Evolutionary conservation across 352 stramenopile genomes (phyloP), one percentile per base, ranked within the genome.

Genomic region (Globisporangium sylvaticum): DNA sequence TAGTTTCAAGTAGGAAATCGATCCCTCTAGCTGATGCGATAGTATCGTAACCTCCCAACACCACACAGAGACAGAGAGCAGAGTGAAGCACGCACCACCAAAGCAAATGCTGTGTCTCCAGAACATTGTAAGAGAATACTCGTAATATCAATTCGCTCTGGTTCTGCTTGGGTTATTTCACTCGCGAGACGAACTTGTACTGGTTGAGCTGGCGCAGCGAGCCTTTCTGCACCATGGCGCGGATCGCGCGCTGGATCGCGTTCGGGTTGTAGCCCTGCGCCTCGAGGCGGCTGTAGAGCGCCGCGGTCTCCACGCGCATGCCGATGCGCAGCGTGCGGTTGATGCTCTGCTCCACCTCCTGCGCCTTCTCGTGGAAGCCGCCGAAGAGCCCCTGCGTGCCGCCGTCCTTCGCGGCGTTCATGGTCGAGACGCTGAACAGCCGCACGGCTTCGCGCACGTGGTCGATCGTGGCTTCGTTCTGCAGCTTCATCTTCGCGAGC

Each of bases 351-450:
- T 95, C 87, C 27, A 95, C 84, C 50, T 93, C 87, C 55, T 87
- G 78, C 2, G 87, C 84, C 66, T 93, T 95, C 70, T 95, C 84
- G 64, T 95, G 84, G 59, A 95, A 89, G 9, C 77, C 73, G 20
- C 84, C 81, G 64, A 95, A 92, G 4, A 95, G 65, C 20, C 87
- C 87, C 37, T 95, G 85, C 3, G 85, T 95, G 31, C 85, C 86
- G 68, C 97, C 96, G 46, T 92, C 88, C 34, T 97, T 92, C 48
- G 97, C 98, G 0, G 98, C 97, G 48, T 98, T 96, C 92, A 99
- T 98, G 6, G 97, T 99, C 67, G 95, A 99, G 27, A 99, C 96
- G 68, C 95, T 98, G 75, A 99, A 99, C 15, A 99, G 78, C 1
- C 97, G 94, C 44, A 99, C 88, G 0, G 98, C 97, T 72, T 99